Evolutionary conservation across 2,329 filamentous ascomycete species (phyloP), one percentile per base, ranked within the genome.

Genomic region (Aspergillus niger): DNA sequence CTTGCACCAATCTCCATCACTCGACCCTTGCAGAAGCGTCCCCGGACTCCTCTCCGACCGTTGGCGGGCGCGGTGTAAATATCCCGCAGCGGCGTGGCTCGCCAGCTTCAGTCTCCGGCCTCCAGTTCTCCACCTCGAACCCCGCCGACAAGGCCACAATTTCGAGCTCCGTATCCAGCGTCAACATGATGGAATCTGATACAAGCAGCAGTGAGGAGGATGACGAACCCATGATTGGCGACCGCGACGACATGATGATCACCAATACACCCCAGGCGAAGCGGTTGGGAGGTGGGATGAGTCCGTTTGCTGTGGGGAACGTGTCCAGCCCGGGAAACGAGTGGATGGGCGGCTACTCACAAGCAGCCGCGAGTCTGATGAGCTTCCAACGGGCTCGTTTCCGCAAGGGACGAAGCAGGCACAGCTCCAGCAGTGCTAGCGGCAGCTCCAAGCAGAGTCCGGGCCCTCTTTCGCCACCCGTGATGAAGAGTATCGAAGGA

Each of bases 1-100:
- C 93, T 10, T 95, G 92, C 63, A 97, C 94, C 10, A 96, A 93
- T 73, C 83, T 99, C 22, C 95, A 98, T 77, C 95, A 98, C 76
- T 97, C 94, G 15, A 98, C 91, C 0, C 85, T 98, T 8, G 93
- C 94, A 58, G 91, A 97, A 74, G 90, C 91, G 0, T 95, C 91
- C 5, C 92, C 93, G 3, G 92, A 96, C 74, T 95, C 92, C 0
- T 97, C 93, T 0, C 95, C 95, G 0, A 93, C 89, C 11, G 89
- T 95, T 57, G 88, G 88, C 55, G 88, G 89, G 43, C 87, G 90
- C 64, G 83, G 83, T 2, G 81, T 88, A 72, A 81, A 81, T 60
- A 88, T 88, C 57, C 85, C 86, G 3, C 77, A 81, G 41, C 79
- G 85, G 55, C 85, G 82, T 59, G 74, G 76, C 65, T 89, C 89